A percentile compares a stretch with the other conserved stretches of the same genome.
These are phyloP conservation scores for Phylloporus scabripes DNA, from an alignment of 768 basidiomycete species.

Conservation along the genomic window DNA sequence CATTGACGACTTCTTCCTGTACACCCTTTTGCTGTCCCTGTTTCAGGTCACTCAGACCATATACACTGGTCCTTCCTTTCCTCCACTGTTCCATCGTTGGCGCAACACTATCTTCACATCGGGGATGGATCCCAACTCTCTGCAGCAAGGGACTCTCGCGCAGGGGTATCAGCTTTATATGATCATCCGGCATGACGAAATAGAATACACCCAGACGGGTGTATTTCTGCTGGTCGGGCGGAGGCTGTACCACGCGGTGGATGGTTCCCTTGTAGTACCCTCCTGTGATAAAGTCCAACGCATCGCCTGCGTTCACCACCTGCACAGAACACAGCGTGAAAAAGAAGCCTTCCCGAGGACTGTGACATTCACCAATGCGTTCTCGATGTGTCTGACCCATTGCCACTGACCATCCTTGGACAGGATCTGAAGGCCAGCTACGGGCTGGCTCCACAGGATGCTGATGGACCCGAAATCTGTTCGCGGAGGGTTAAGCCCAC, in stretches of 20 bases:
- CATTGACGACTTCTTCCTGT: constrained; percentile 52
- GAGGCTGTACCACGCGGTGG: constrained; percentile 58
- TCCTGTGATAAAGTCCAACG: constrained; percentile 55
- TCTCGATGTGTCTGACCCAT: constrained; percentile 54
- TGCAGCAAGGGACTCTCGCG: constrained; percentile 46
- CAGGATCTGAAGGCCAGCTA: constrained; percentile 53
- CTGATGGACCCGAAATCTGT: constrained; percentile 52
- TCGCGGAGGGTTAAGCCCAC: neutral
- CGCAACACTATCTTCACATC: constrained; percentile 36
- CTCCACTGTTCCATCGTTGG: constrained; percentile 53
- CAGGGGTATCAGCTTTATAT: constrained; percentile 41
- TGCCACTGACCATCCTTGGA: constrained; percentile 48
- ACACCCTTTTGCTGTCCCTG: constrained; percentile 36
- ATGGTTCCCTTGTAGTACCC: constrained; percentile 57
- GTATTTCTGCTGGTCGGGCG: constrained; percentile 44
- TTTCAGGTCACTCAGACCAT: constrained; percentile 44
- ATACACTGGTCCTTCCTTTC: constrained; percentile 45
- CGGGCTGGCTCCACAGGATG: constrained; percentile 57
- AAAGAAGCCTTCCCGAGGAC: neutral
- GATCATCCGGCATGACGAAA: constrained; percentile 49
- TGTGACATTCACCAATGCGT: constrained; percentile 41
- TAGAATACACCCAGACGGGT: constrained; percentile 56
- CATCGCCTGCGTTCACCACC: constrained; percentile 59
- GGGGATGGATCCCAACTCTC: constrained; percentile 35
- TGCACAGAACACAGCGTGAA: constrained; percentile 13